Evolutionary conservation across 345 rosid genomes (phyloP).

Genomic region (Lepidium sativum): DNA sequence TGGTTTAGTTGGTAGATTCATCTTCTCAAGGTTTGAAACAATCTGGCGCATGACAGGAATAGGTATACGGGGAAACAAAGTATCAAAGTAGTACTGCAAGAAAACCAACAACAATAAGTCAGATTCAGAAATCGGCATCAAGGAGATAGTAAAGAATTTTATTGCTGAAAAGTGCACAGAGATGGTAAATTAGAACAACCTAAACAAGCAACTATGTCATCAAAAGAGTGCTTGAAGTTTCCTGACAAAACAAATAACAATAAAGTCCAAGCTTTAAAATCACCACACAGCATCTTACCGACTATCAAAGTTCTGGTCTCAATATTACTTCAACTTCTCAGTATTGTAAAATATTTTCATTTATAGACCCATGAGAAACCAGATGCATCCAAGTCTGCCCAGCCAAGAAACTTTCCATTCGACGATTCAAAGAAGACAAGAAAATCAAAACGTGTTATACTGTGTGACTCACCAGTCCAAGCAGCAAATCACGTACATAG

Average conservation of each 20-base stretch:
- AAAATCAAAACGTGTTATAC: not conserved
- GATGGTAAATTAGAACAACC: not conserved
- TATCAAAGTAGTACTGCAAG: slow-evolving; percentile 92
- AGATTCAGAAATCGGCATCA: not conserved
- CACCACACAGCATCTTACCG: not conserved
- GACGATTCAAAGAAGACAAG: not conserved
- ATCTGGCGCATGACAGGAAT: slow-evolving; percentile 90
- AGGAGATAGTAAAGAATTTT: not conserved
- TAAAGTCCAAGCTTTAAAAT: not conserved
- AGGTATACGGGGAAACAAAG: slow-evolving; percentile 93
- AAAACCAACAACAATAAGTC: slow-evolving; percentile 4
- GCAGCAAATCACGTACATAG: slow-evolving; percentile 90
- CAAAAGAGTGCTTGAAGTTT: not conserved
- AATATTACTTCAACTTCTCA: not conserved
- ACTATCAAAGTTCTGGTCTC: not conserved
- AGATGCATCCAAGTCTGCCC: not conserved
- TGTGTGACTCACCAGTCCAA: slow-evolving; percentile 71
- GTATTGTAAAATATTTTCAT: not conserved
- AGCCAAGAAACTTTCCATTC: not conserved
- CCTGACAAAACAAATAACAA: not conserved
- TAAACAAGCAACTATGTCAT: not conserved
- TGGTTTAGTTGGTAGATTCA: slow-evolving; percentile 74
- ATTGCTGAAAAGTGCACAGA: not conserved
- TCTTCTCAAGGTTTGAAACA: slow-evolving; percentile 72
- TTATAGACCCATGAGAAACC: not conserved